Evolutionary conservation across 140 eudicot species (phyloP).

Genomic region (Cichorium intybus): DNA sequence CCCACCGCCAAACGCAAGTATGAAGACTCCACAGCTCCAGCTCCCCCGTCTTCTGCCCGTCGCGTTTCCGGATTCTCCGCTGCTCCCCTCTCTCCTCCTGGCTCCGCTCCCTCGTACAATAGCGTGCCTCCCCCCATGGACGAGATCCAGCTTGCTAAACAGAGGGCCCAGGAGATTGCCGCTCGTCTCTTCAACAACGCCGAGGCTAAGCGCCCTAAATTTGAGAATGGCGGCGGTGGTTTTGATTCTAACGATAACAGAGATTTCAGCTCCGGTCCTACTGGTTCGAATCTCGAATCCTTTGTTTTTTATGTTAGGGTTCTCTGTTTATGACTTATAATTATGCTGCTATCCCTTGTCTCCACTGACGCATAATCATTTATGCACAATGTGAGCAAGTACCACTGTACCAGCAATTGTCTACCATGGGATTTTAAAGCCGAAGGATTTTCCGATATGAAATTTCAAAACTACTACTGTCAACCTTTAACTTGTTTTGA

Average conservation of each 20-base stretch:
- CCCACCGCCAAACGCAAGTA: constrained; percentile 68
- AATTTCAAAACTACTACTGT: too few relatives aligned
- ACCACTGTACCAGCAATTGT: too few relatives aligned
- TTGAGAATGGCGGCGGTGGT: constrained; percentile 50
- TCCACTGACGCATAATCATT: too few relatives aligned
- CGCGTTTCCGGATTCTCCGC: constrained; percentile 64
- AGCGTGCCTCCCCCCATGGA: constrained; percentile 69
- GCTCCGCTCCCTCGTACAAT: constrained; percentile 50
- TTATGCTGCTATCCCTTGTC: not conserved
- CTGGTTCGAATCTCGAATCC: constrained; percentile 21
- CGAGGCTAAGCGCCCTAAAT: too few relatives aligned
- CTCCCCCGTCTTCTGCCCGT: constrained; percentile 41
- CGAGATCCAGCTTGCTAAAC: constrained; percentile 78
- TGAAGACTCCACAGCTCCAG: constrained; percentile 48
- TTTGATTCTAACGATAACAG: constrained; percentile 38
- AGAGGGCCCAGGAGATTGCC: constrained; percentile 80
- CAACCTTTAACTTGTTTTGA: too few relatives aligned
- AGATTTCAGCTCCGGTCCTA: constrained; percentile 31
- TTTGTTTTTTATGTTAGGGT: not conserved
- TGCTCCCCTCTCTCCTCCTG: constrained; percentile 40
- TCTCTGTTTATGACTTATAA: not conserved
- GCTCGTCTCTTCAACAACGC: too few relatives aligned
- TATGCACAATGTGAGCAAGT: too few relatives aligned
- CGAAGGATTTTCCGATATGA: too few relatives aligned
- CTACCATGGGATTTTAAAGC: too few relatives aligned